A percentile compares a stretch with the other conserved stretches of the same genome.
phyloP scores from a whole-genome alignment of 768 basidiomycete genomes.

The Dentipellis fragilis region DNA sequence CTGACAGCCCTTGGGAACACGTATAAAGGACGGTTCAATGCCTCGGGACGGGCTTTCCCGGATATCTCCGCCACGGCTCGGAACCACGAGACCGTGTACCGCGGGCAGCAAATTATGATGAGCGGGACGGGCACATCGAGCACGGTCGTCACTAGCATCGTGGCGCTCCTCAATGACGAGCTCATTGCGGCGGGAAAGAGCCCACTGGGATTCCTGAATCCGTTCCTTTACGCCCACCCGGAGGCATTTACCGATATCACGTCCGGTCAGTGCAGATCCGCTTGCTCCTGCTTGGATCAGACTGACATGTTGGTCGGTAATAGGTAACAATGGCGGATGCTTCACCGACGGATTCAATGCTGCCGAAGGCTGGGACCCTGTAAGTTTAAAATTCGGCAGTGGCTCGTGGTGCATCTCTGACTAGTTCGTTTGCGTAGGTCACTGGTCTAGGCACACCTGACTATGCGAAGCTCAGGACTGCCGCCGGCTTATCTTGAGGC shows the following conservation, averaged over 20 bases:
- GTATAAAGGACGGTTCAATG: slow-evolving; percentile 3
- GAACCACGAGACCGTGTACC: slow-evolving; percentile 4
- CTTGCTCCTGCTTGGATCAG: background rate
- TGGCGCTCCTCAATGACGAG: slow-evolving; percentile 12
- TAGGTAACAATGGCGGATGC: too few relatives aligned
- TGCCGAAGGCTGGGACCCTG: too few relatives aligned
- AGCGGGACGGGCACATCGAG: background rate
- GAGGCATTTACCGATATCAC: background rate
- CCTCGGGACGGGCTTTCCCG: slow-evolving; percentile 4
- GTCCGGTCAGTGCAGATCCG: background rate
- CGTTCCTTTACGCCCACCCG: slow-evolving; percentile 11
- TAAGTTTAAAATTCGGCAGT: background rate
- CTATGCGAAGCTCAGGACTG: too few relatives aligned
- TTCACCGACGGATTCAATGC: too few relatives aligned
- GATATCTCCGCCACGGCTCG: slow-evolving; percentile 8
- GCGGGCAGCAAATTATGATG: background rate
- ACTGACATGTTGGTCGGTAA: too few relatives aligned
- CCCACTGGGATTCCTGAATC: slow-evolving; percentile 14
- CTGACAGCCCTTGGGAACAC: slow-evolving; percentile 1
- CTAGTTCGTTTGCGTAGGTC: background rate
- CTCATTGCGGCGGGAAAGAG: slow-evolving; percentile 3
- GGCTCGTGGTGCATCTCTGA: background rate
- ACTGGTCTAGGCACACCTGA: too few relatives aligned
- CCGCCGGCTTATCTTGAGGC: too few relatives aligned
- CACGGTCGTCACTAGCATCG: slow-evolving; percentile 11